phyloP scores from a whole-genome alignment of 2,329 filamentous ascomycete species.

The Saccharata proteae region DNA sequence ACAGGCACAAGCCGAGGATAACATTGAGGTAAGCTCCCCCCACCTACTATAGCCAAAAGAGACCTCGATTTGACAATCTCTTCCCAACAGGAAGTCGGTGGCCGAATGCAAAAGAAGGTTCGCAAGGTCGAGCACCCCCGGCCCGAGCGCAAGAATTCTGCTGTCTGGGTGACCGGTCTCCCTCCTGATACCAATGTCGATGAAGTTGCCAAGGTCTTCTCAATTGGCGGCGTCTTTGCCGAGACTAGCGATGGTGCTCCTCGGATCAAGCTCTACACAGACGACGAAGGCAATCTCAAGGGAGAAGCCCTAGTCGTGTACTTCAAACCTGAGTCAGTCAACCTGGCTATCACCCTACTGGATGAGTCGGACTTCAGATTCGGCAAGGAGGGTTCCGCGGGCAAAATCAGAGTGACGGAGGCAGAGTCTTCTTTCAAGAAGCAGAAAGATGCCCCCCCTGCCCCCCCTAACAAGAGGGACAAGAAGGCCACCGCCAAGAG shows the following conservation, averaged over 20 bases:
- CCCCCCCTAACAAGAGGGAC: conserved; percentile 36
- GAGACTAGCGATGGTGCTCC: conserved; percentile 82
- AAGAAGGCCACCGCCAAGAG: conserved; percentile 45
- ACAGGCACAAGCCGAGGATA: conserved; percentile 2
- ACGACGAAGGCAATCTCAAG: conserved; percentile 75
- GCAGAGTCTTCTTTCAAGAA: conserved; percentile 91
- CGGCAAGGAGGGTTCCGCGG: conserved; percentile 37
- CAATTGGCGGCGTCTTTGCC: conserved; percentile 80
- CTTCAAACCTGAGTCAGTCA: conserved; percentile 88
- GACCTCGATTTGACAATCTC: neutral
- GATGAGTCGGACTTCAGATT: conserved; percentile 75
- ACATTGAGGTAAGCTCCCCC: conserved; percentile 1
- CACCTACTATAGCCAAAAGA: neutral
- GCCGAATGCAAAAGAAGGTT: neutral
- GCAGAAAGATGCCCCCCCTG: conserved; percentile 59
- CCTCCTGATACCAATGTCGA: conserved; percentile 66
- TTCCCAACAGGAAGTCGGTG: neutral
- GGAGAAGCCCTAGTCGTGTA: conserved; percentile 89
- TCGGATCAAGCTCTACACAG: conserved; percentile 84
- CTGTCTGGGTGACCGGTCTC: conserved; percentile 77
- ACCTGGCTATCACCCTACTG: conserved; percentile 67
- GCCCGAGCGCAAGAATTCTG: conserved; percentile 16
- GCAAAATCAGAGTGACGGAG: conserved; percentile 64
- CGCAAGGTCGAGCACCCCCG: neutral
- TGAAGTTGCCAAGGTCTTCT: conserved; percentile 77